Percentiles rank a stretch among this genome's conserved stretches.
phyloP scores from a whole-genome alignment of 345 rosid species.

The Boechera stricta region DNA sequence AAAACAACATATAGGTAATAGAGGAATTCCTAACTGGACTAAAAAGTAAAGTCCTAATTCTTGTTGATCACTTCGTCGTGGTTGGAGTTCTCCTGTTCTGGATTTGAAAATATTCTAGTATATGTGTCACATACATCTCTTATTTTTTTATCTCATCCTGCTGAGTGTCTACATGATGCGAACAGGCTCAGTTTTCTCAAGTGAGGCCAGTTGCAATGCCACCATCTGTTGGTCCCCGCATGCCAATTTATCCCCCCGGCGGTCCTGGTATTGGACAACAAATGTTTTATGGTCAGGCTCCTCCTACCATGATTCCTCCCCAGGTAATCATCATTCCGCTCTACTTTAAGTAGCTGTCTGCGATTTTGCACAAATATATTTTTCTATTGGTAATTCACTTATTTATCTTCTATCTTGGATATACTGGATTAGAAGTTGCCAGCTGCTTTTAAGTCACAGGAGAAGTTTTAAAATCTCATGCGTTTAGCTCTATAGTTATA shows the following conservation, averaged over 20 bases:
- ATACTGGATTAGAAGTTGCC: background rate
- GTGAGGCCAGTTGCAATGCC: constrained; percentile 76
- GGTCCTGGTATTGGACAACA: constrained; percentile 87
- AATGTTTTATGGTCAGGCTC: constrained; percentile 86
- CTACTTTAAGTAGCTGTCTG: background rate
- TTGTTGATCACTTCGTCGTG: constrained; percentile 11
- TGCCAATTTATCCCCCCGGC: constrained; percentile 86
- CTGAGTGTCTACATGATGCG: constrained; percentile 26
- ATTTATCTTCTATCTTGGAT: background rate
- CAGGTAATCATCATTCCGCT: constrained; percentile 58
- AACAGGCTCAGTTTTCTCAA: constrained; percentile 93
- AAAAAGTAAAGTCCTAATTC: background rate
- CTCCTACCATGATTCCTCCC: constrained; percentile 82
- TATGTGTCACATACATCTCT: background rate
- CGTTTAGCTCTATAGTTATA: background rate
- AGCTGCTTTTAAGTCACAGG: background rate
- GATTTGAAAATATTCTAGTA: constrained; percentile 11
- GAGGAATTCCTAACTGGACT: background rate
- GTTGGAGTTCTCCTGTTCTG: background rate
- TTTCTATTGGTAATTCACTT: background rate
- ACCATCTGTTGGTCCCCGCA: constrained; percentile 78
- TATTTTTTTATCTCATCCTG: background rate
- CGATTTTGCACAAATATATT: background rate
- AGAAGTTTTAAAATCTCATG: background rate
- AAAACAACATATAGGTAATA: constrained; percentile 41